These are phyloP conservation scores for Austroboletus niveus DNA, from an alignment of 1,284 basidiomycete genomes.

Conservation along the genomic window DNA sequence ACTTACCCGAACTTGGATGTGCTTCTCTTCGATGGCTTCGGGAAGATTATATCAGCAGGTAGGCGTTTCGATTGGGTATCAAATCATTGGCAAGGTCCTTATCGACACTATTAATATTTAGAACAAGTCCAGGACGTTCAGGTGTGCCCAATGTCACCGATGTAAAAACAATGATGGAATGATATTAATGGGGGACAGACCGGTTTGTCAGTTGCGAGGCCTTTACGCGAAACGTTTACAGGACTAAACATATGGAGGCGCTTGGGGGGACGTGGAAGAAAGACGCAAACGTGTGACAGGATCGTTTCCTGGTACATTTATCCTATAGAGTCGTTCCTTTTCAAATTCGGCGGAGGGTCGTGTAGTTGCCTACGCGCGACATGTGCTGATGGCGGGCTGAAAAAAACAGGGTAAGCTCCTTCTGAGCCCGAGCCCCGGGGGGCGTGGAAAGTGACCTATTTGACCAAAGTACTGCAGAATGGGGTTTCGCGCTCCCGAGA, in stretches of 20 bases:
- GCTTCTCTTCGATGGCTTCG: conserved; percentile 80
- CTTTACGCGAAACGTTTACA: conserved; percentile 71
- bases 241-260: conserved; percentile 72
- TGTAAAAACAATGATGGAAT: neutral
- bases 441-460: conserved; percentile 64
- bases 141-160: conserved; percentile 37
- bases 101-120: conserved; percentile 64
- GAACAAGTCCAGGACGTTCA: conserved; percentile 33
- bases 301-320: conserved; percentile 50
- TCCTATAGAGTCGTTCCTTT: neutral
- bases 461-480: conserved; percentile 68
- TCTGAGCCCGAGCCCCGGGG: conserved; percentile 31
- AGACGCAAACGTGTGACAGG: conserved; percentile 85
- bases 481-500: conserved; percentile 87
- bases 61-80: conserved; percentile 78
- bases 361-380: neutral
- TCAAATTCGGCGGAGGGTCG: conserved; percentile 3
- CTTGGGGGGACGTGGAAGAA: conserved; percentile 72
- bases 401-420: conserved; percentile 58
- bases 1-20: conserved; percentile 64
- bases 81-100: conserved; percentile 61
- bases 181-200: conserved; percentile 3
- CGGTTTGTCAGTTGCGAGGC: conserved; percentile 69
- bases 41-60: conserved; percentile 81
- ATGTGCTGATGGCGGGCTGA: conserved; percentile 1